Evolutionary conservation across 768 basidiomycete species (phyloP).

Genomic region (Tremella mesenterica): DNA sequence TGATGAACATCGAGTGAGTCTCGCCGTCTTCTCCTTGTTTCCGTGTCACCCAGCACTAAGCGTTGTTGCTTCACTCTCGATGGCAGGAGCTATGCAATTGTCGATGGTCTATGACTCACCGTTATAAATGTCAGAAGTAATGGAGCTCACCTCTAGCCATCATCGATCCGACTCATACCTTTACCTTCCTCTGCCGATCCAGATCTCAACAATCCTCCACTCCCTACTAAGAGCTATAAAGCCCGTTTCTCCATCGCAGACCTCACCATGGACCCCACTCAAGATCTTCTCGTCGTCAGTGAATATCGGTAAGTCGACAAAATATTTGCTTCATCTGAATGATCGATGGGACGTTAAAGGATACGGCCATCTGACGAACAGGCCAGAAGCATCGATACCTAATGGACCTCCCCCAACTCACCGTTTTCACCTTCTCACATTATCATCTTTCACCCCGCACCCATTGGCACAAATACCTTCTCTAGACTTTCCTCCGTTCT

Average conservation of each 20-base stretch:
- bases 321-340: slow-evolving; percentile 27
- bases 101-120: neutral
- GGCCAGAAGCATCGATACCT: slow-evolving; percentile 10
- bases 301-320: slow-evolving; percentile 45
- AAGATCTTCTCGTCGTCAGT: slow-evolving; percentile 55
- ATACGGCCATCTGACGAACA: too few relatives aligned
- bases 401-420: slow-evolving; percentile 19
- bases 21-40: neutral
- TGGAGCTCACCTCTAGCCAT: slow-evolving; percentile 15
- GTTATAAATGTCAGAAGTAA: neutral
- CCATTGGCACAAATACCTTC: slow-evolving; percentile 22
- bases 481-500: slow-evolving; percentile 34
- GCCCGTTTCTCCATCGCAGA: slow-evolving; percentile 38
- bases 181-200: slow-evolving; percentile 33
- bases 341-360: neutral
- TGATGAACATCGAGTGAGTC: slow-evolving; percentile 26
- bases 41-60: too few relatives aligned
- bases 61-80: neutral
- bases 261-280: slow-evolving; percentile 55
- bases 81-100: neutral
- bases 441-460: slow-evolving; percentile 37
- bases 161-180: slow-evolving; percentile 29
- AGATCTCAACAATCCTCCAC: slow-evolving; percentile 15
- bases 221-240: slow-evolving; percentile 17
- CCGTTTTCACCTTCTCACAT: slow-evolving; percentile 35